Evolutionary conservation across 1,284 basidiomycete genomes (phyloP).

Genomic region (Irpex sp.): DNA sequence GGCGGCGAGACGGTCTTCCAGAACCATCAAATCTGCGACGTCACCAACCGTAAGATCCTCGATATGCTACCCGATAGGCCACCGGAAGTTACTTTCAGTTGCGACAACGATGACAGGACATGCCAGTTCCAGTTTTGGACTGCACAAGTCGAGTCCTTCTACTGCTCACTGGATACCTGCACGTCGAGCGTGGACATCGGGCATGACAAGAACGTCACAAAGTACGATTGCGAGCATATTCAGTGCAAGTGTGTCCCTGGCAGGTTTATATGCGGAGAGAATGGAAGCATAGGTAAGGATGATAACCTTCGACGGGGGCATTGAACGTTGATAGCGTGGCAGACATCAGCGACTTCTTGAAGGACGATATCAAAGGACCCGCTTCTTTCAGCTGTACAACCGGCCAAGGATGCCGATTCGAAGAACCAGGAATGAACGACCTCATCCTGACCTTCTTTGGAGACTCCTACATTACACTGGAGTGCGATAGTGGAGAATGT

Average conservation of each 20-base stretch:
- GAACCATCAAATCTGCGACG: slow-evolving; percentile 97
- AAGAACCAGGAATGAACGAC: slow-evolving; percentile 94
- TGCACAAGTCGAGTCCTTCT: slow-evolving; percentile 90
- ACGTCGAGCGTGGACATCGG: slow-evolving; percentile 42
- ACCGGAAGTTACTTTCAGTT: slow-evolving; percentile 94
- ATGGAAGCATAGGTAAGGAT: slow-evolving; percentile 84
- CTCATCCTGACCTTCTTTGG: slow-evolving; percentile 93
- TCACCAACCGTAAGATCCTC: slow-evolving; percentile 90
- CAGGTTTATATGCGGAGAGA: slow-evolving; percentile 92
- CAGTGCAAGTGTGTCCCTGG: slow-evolving; percentile 89
- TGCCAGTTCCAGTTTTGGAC: slow-evolving; percentile 99
- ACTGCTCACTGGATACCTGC: slow-evolving; percentile 80
- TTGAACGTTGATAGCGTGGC: not conserved
- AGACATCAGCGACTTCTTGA: slow-evolving; percentile 95
- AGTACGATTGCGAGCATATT: slow-evolving; percentile 78
- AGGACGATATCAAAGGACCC: slow-evolving; percentile 87
- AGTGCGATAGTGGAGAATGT: slow-evolving; percentile 90
- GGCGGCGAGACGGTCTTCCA: slow-evolving; percentile 88
- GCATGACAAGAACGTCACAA: slow-evolving; percentile 68
- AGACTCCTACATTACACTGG: slow-evolving; percentile 82
- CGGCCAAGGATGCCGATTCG: slow-evolving; percentile 77
- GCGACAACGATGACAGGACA: slow-evolving; percentile 51
- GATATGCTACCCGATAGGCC: slow-evolving; percentile 84
- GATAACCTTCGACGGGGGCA: not conserved
- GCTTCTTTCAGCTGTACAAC: slow-evolving; percentile 82